These are phyloP conservation scores for Cyberlindnera mississippiensis DNA, from an alignment of 805 yeast species.

Conservation along the genomic window DNA sequence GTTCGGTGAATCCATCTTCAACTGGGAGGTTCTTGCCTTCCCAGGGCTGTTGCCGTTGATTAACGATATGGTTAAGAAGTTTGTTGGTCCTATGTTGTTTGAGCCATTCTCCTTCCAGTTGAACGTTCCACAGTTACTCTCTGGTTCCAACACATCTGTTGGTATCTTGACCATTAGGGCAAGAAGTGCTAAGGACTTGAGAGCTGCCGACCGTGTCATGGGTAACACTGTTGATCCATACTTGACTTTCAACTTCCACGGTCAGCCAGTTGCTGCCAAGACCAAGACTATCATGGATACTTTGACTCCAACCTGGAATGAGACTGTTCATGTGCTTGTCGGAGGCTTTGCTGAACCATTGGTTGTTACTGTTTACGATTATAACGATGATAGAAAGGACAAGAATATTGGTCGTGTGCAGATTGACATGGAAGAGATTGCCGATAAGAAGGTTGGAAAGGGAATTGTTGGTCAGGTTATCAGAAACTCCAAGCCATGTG, in stretches of 20 bases:
- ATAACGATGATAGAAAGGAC: constrained; percentile 77
- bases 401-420: constrained; percentile 74
- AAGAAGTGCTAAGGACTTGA: constrained; percentile 62
- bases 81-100: constrained; percentile 83
- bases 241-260: constrained; percentile 62
- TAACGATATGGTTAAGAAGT: constrained; percentile 80
- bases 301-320: constrained; percentile 76
- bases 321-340: constrained; percentile 66
- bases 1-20: constrained; percentile 76
- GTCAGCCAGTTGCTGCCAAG: constrained; percentile 59
- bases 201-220: constrained; percentile 57
- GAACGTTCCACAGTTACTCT: constrained; percentile 84
- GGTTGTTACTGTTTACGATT: constrained; percentile 66
- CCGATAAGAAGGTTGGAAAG: constrained; percentile 46
- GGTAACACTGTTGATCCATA: constrained; percentile 91
- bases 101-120: constrained; percentile 91
- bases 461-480: constrained; percentile 54
- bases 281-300: constrained; percentile 70
- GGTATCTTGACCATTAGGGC: constrained; percentile 78
- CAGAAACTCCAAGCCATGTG: constrained; percentile 82
- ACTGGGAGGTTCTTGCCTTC: constrained; percentile 79
- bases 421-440: constrained; percentile 64
- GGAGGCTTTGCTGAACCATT: constrained; percentile 80
- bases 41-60: constrained; percentile 87
- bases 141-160: constrained; percentile 82